phyloP scores from a whole-genome alignment of 345 rosid species.

The Eucalyptus sp. region DNA sequence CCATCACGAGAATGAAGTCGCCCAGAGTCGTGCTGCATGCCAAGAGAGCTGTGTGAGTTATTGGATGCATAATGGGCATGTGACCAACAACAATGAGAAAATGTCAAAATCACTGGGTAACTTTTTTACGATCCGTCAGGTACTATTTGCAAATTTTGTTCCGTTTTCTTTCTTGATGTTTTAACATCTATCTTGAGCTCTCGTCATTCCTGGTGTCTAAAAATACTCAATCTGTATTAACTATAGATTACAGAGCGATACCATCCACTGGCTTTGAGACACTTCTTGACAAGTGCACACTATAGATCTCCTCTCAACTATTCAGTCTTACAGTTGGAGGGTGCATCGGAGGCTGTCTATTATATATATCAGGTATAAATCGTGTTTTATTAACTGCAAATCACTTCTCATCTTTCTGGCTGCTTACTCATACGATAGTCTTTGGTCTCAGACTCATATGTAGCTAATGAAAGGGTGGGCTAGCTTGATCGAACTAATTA shows the following conservation, averaged over 20 bases:
- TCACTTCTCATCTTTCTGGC: background rate
- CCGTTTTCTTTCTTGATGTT: background rate
- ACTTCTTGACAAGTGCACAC: constrained; percentile 75
- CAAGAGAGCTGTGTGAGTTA: background rate
- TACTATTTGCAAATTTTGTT: background rate
- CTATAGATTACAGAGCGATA: constrained; percentile 64
- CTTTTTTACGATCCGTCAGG: background rate
- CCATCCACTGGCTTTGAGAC: constrained; percentile 80
- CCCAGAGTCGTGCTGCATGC: background rate
- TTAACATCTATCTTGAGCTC: background rate
- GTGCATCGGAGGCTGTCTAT: constrained; percentile 58
- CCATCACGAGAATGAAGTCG: background rate
- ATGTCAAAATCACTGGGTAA: background rate
- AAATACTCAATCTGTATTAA: constrained; percentile 82
- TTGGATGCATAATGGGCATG: background rate
- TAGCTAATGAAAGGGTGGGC: background rate
- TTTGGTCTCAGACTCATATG: background rate
- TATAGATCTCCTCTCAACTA: constrained; percentile 83
- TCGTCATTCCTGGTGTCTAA: constrained; percentile 76
- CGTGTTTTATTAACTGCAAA: background rate
- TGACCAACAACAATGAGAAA: background rate
- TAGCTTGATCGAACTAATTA: background rate
- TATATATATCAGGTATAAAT: constrained; percentile 73
- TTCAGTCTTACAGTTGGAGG: constrained; percentile 45
- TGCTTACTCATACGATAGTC: background rate